Evolutionary conservation across 306 rosid genomes (phyloP).

Genomic region (Inga oerstediana): DNA sequence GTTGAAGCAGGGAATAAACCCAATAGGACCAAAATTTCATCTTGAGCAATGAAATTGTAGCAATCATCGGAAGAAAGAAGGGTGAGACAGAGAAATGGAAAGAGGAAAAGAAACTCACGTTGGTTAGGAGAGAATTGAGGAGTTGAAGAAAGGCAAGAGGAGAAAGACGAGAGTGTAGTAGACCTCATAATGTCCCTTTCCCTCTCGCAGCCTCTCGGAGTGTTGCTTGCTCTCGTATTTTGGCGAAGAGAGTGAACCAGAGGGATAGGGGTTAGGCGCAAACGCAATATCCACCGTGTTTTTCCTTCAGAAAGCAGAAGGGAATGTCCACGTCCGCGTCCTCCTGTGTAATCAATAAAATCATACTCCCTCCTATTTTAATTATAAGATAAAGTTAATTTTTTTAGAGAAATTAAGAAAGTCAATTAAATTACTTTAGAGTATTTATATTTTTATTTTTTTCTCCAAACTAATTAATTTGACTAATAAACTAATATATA

Average conservation of each 20-base stretch:
- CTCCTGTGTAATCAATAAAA: background rate
- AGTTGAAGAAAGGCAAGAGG: conserved; percentile 1
- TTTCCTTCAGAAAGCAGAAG: background rate
- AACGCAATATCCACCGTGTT: background rate
- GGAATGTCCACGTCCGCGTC: background rate
- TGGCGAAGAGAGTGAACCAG: background rate
- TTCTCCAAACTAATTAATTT: too few species aligned
- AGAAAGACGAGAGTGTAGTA: background rate
- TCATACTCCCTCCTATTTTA: too few species aligned
- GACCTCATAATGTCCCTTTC: background rate
- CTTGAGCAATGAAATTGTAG: background rate
- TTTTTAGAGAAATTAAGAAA: too few species aligned
- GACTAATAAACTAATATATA: too few species aligned
- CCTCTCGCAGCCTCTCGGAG: background rate
- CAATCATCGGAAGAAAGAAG: background rate
- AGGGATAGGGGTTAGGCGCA: background rate
- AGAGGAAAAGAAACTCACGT: background rate
- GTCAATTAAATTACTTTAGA: too few species aligned
- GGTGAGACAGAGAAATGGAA: background rate
- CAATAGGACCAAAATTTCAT: background rate
- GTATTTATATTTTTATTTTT: too few species aligned
- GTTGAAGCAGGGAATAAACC: background rate
- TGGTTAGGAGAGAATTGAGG: background rate
- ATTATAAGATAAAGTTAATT: too few species aligned
- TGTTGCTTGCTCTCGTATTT: background rate